Evolutionary conservation across 108 stramenopile genomes (phyloP).

Genomic region (Cylindrotheca fusiformis): DNA sequence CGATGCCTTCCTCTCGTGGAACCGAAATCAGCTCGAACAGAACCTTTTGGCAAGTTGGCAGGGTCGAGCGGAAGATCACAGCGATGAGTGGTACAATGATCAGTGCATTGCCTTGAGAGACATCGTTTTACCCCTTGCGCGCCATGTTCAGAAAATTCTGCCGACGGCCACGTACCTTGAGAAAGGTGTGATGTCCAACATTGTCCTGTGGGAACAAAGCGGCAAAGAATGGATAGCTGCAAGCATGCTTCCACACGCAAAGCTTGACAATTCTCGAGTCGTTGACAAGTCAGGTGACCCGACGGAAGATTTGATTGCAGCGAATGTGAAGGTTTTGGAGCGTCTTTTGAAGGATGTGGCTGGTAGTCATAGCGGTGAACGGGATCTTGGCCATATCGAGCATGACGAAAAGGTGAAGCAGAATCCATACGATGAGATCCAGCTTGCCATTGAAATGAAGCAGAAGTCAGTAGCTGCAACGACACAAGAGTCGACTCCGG

Average conservation of each 20-base stretch:
- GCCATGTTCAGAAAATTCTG: not conserved
- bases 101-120: not conserved
- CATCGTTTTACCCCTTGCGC: not conserved
- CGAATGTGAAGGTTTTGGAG: not conserved
- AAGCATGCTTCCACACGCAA: not conserved
- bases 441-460: not conserved
- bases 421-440: not conserved
- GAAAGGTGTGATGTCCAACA: not conserved
- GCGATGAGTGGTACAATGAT: not conserved
- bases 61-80: not conserved
- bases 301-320: not conserved
- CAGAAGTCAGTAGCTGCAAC: not conserved
- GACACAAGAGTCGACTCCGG: not conserved
- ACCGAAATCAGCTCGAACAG: not conserved
- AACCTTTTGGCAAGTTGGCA: not conserved
- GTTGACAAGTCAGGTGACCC: not conserved
- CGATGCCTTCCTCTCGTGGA: not conserved
- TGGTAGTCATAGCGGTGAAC: too few relatives aligned
- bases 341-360: not conserved
- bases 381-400: too few relatives aligned
- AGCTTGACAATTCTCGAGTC: not conserved
- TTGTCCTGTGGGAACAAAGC: not conserved
- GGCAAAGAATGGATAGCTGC: not conserved
- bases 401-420: too few relatives aligned
- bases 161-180: not conserved